Base-by-base conservation (phyloP, 2,329 filamentous ascomycete genomes). In the Plenodomus lindquistii region DNA sequence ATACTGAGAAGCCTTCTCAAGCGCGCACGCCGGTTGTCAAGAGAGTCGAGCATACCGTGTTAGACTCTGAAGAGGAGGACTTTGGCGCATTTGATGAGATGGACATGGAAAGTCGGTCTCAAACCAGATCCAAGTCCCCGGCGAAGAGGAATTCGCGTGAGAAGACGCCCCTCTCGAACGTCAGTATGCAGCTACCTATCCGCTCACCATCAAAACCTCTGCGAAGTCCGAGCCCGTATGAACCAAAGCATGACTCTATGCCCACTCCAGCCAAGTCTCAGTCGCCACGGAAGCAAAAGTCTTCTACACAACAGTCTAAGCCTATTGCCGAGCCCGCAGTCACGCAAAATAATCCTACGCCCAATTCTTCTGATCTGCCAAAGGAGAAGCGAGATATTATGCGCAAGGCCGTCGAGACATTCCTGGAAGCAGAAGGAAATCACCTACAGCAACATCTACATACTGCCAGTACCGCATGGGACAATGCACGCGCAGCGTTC, bases 51-150 rank as follows among this genome's bases (percentile, higher is more conserved):
- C 52, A 60, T 46, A 54, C 56, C 27, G 62, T 69, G 4, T 21
- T 68, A 46, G 67, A 69, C 31, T 70, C 65, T 3, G 65, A 71
- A 35, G 66, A 68, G 22, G 66, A 70, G 34, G 67, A 68, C 6
- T 60, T 60, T 34, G 63, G 60, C 7, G 62, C 52, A 17, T 50
- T 65, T 8, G 67, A 69, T 29, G 62, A 64, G 7, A 57, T 63
- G 42, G 64, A 69, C 8, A 31, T 59, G n/a, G 55, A 61, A 27
- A 24, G 50, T 5, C 42, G 57, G 16, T 50, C 48, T 2, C 37
- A 31, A 11, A 45, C 50, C 13, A 56, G 48, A 24, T 54, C 59
- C 22, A 46, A 48, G 4, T 57, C 48, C 1, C 50, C 49, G 4
- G 24, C 39, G 2, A 55, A 42, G 24, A 50, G 40, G 21, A 54